These are phyloP conservation scores for Tulasnella sp. DNA, from an alignment of 768 basidiomycete genomes.

Conservation along the genomic window DNA sequence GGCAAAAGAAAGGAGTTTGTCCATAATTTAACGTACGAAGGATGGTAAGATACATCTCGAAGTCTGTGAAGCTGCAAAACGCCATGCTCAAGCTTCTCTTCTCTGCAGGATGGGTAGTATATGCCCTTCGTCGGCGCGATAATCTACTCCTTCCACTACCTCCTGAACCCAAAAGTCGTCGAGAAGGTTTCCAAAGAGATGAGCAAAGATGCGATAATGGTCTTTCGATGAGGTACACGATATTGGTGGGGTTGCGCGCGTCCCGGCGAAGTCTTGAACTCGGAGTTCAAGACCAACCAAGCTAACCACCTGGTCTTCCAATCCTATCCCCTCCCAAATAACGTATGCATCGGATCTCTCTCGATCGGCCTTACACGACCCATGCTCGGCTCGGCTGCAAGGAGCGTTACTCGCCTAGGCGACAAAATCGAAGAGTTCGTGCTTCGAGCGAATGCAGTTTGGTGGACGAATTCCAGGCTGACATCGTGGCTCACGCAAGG, in stretches of 20 bases:
- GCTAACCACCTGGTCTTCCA: background rate
- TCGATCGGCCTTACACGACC: constrained; percentile 96
- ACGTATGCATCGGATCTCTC: constrained; percentile 97
- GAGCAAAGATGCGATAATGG: constrained; percentile 96
- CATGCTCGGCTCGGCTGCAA: constrained; percentile 90
- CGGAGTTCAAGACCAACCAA: no score
- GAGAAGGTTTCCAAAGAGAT: constrained; percentile 98
- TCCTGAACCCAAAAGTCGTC: constrained; percentile 97
- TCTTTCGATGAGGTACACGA: constrained; percentile 99
- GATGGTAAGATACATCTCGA: constrained; percentile 60
- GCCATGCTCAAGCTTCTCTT: background rate
- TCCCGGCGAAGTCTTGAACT: no score
- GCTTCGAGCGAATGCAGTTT: no score
- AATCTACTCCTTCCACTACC: constrained; percentile 98
- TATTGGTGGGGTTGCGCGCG: constrained; percentile 61
- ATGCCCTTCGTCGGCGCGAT: constrained; percentile 94
- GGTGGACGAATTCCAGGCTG: background rate
- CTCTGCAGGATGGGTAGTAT: constrained; percentile 40
- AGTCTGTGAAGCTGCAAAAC: background rate
- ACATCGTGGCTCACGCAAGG: constrained; percentile 43
- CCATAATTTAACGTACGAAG: constrained; percentile 95
- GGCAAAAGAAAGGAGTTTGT: constrained; percentile 77
- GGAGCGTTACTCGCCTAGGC: constrained; percentile 78
- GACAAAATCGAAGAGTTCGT: constrained; percentile 94
- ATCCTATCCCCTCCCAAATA: constrained; percentile 52